phyloP scores from a whole-genome alignment of 2,329 filamentous ascomycete species.

The Pleurostoma richardsiae region DNA sequence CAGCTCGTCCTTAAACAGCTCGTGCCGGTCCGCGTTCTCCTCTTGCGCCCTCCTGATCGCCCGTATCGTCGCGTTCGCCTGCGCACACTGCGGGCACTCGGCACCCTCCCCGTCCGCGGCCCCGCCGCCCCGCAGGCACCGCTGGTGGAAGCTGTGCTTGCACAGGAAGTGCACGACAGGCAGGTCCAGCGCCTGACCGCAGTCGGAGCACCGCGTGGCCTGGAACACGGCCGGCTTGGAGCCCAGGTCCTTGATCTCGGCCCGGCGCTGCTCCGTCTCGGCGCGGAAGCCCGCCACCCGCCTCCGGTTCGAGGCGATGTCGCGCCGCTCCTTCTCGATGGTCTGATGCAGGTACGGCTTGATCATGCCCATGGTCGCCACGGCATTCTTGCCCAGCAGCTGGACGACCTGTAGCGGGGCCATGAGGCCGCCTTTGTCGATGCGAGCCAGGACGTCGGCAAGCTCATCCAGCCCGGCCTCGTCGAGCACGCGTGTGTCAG shows the following conservation, averaged over 20 bases:
- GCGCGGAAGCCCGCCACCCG: constrained; percentile 78
- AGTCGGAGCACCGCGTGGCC: constrained; percentile 80
- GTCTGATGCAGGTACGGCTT: constrained; percentile 88
- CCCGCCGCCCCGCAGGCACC: constrained; percentile 60
- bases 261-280: constrained; percentile 75
- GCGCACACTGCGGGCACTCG: constrained; percentile 83
- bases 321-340: constrained; percentile 80
- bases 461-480: constrained; percentile 84
- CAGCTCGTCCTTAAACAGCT: constrained; percentile 80
- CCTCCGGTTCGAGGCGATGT: constrained; percentile 75
- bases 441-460: constrained; percentile 72
- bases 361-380: constrained; percentile 96
- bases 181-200: constrained; percentile 72
- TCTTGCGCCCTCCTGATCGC: constrained; percentile 83
- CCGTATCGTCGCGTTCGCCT: constrained; percentile 80
- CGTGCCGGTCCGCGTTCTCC: constrained; percentile 81
- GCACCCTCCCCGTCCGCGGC: constrained; percentile 18
- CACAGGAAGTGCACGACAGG: constrained; percentile 94
- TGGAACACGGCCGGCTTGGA: constrained; percentile 86
- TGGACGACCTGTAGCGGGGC: constrained; percentile 95
- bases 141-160: constrained; percentile 94
- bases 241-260: constrained; percentile 72
- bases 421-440: constrained; percentile 88
- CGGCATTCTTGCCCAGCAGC: constrained; percentile 62
- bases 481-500: constrained; percentile 71